Conservation (phyloP, 1,284 basidiomycete genomes). For the Tranzscheliella williamsii region DNA sequence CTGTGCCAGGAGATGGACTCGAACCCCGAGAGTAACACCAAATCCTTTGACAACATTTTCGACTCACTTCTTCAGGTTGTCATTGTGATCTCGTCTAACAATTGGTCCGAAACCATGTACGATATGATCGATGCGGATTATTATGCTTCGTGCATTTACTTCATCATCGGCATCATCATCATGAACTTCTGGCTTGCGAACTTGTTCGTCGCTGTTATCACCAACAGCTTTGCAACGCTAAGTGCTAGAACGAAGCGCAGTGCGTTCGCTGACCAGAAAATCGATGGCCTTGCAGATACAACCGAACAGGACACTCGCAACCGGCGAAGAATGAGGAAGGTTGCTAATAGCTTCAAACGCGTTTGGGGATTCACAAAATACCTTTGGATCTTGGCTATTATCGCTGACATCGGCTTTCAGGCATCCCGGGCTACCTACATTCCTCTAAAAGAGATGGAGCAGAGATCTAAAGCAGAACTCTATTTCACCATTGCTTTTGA, state of each 20-base stretch:
- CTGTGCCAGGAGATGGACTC: constrained; percentile 55
- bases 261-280: constrained; percentile 75
- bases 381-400: constrained; percentile 67
- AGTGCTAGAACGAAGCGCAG: constrained; percentile 84
- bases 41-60: constrained; percentile 90
- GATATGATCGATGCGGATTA: constrained; percentile 88
- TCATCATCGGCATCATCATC: constrained; percentile 70
- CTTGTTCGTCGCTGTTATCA: constrained; percentile 92
- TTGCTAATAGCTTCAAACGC: constrained; percentile 52
- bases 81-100: constrained; percentile 73
- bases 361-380: constrained; percentile 55
- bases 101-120: constrained; percentile 75
- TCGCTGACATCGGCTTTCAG: constrained; percentile 71
- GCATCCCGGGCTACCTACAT: constrained; percentile 70
- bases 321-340: constrained; percentile 22
- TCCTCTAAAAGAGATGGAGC: constrained; percentile 7
- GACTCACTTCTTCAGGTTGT: constrained; percentile 80
- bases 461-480: constrained; percentile 70
- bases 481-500: constrained; percentile 83
- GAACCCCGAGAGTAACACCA: constrained; percentile 73
- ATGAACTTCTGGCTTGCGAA: constrained; percentile 71
- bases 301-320: constrained; percentile 8
- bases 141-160: constrained; percentile 83
- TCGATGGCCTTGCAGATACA: constrained; percentile 4
- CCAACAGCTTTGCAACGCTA: constrained; percentile 89